Conservation (phyloP, 306 rosid genomes). For the Begonia loranthoides region DNA sequence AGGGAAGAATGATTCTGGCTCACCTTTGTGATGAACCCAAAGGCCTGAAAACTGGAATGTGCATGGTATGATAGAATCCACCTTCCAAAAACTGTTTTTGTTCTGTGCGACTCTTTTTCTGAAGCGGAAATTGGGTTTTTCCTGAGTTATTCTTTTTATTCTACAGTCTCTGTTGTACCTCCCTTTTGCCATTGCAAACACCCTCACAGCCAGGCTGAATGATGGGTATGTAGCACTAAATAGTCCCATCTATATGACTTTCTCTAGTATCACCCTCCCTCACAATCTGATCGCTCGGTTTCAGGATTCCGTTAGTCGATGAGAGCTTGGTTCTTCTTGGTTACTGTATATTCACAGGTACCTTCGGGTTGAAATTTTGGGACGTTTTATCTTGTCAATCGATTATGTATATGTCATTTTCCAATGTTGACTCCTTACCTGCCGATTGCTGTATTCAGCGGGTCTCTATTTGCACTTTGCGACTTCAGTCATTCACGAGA, state of each 20-base stretch:
- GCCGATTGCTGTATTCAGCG: constrained; percentile 24
- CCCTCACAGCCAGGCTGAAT: constrained; percentile 61
- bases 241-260: background rate
- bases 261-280: constrained; percentile 9
- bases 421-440: no score
- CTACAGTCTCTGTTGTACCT: constrained; percentile 72
- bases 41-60: constrained; percentile 98
- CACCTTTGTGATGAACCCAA: constrained; percentile 98
- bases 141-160: background rate
- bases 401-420: no score
- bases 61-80: constrained; percentile 51
- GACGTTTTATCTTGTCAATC: no score
- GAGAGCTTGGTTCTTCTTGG: constrained; percentile 81
- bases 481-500: constrained; percentile 64
- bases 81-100: no score
- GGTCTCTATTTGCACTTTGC: constrained; percentile 76
- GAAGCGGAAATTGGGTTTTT: no score
- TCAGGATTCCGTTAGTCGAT: constrained; percentile 66
- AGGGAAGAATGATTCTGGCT: constrained; percentile 94
- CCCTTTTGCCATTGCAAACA: constrained; percentile 84
- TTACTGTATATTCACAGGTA: constrained; percentile 63
- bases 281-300: constrained; percentile 12
- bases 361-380: background rate
- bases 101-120: no score
- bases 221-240: constrained; percentile 57